Evolutionary conservation across 345 rosid species (phyloP), one percentile per base, ranked within the genome.

Genomic region (Microthlaspi erraticum): DNA sequence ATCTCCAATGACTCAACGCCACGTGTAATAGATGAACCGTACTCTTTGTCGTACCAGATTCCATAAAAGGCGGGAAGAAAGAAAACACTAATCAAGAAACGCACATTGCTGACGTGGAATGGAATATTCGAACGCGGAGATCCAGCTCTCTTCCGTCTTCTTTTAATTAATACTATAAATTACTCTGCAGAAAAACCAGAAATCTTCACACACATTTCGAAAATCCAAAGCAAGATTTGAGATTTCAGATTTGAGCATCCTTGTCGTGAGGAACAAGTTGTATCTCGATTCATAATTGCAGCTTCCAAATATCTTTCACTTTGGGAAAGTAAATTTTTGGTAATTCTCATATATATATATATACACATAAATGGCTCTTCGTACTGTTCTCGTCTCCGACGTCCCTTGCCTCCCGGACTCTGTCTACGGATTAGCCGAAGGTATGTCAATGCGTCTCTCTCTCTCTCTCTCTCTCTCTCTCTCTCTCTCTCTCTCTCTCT

Each of bases 351-450:
- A 26, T 23, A 23, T 2, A 23, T 26, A 26, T 26, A 20, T 20
- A 20, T 20, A 26, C 29, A 26, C 29, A 26, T 26, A 26, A 26
- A 74, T 89, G 96, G 97, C 96, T 63, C 89, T 94, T 11, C 85
- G 88, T 66, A 97, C 97, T 43, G 90, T 88, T 7, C 89, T 86
- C 60, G 93, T 89, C 76, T 78, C 96, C 77, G 93, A 91, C 60
- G 93, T 91, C 12, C 96, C 95, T 0, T 75, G 48, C 73, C 86
- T 88, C 62, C 89, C 84, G 0, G 88, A 85, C 1, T 78, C 79
- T 68, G 84, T 84, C 7, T 62, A 70, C 59, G 67, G 60, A 2
- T 63, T 76, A 32, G 5, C 75, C 46, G 66, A 69, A 39, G 79
- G 79, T 76, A 1, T 26, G 29, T 26, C 0, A 26, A 26, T 70